Evolutionary conservation across 2,329 filamentous ascomycete species (phyloP), one percentile per base, ranked within the genome.

Genomic region (Xylaria multiplex): DNA sequence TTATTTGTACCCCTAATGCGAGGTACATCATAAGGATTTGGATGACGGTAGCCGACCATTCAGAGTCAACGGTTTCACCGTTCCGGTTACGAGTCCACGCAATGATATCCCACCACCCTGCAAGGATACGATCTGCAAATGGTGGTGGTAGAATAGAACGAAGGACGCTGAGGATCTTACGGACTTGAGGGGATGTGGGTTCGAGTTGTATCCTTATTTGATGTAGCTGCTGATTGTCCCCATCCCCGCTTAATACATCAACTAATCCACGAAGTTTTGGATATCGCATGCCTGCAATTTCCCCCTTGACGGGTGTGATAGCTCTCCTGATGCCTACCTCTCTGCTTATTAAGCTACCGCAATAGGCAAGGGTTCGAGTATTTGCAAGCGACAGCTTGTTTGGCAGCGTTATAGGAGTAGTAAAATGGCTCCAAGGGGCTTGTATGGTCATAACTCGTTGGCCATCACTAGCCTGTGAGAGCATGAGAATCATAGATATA

Each of bases 31-130:
- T 81, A 52, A 93, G 84, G 2, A 94, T 77, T 9, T 90, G 81
- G 9, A 91, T 83, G 2, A 88, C 82, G 53, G 91, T 76, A 2
- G 89, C 86, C 3, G 90, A 90, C 91, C 91, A 94, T 76, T 94
- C 92, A 1, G 80, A 64, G 67, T 90, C 84, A 3, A 79, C 77
- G 14, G 82, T 75, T 7, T 80, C 74, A 3, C 83, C 78, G 3
- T 83, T 80, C 62, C 84, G 83, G 11, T 78, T 74, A 35, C 81
- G 80, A 46, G 92, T 81, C 91, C 91, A 95, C 67, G 88, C 86
- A 78, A 91, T 85, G 22, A 87, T 84, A 74, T 92, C 89, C 85
- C 91, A 91, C 90, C 91, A 94, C 2, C 86, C 88, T 9, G 89
- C 84, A 63, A 92, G 79, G 9, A 93, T 79, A 30, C 82, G 91